Evolutionary conservation across 2,329 filamentous ascomycete species (phyloP), one percentile per base, ranked within the genome.

Genomic region (Aureobasidium sp.): DNA sequence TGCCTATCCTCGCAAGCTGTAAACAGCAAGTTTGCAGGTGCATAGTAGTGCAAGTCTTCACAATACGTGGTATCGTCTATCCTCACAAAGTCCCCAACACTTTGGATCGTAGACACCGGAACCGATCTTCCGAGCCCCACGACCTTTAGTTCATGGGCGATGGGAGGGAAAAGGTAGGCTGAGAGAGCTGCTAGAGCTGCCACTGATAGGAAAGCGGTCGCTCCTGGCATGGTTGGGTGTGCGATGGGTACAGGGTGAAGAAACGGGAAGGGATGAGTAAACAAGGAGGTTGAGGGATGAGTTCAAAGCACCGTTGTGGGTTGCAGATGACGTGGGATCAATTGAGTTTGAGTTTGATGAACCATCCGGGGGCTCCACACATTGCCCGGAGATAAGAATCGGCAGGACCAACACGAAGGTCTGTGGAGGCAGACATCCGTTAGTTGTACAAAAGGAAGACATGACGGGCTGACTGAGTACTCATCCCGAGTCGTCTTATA

Each of bases 1-100:
- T 69, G 66, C 1, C 72, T 68, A 39, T 80, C 81, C 48, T 84
- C 78, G 65, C 84, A 87, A 0, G 83, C 83, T 0, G 82, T 79
- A 67, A 84, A 87, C 1, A 87, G 70, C 8, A 77, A 63, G 0
- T 78, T 75, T 17, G 78, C 80, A 0, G 76, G 69, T 1, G 68
- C 68, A 64, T 86, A 79, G 61, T 83, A 77, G 66, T 87, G 83
- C 3, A 87, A 52, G 64, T 87, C 84, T 66, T 87, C 85, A 67
- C 84, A 86, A 17, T 82, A 76, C 2, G 75, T 69, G 0, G 84
- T 86, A 64, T 83, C 71, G 57, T 77, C 69, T 36, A 75, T 70
- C 14, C 69, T 72, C 22, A 68, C 66, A 44, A 74, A 70, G 63
- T 74, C 48, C 6, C 2, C 11, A 9, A n/a, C n/a, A 60, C 42